phyloP scores from a whole-genome alignment of 129 eudicot genomes.

The Smallanthus sonchifolius region DNA sequence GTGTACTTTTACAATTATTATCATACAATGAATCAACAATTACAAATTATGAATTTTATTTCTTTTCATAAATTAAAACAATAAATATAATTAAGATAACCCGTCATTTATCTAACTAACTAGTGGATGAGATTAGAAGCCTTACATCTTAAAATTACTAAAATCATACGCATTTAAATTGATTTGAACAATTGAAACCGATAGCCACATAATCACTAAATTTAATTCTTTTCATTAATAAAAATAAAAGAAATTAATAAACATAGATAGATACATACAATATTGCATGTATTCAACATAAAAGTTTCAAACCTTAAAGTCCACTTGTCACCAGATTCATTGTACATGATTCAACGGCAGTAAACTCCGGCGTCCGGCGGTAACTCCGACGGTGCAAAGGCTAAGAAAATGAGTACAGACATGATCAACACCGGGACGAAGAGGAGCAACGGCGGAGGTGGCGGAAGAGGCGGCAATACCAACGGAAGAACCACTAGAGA shows the following conservation, averaged over 20 bases:
- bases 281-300: neutral
- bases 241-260: neutral
- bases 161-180: neutral
- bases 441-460: constrained; percentile 32
- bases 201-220: neutral
- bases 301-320: too few relatives aligned
- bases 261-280: neutral
- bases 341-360: constrained; percentile 12
- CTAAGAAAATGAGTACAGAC: constrained; percentile 19
- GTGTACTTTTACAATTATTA: neutral
- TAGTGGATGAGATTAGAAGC: neutral
- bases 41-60: neutral
- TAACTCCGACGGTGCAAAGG: constrained; percentile 21
- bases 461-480: constrained; percentile 33
- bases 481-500: constrained; percentile 22
- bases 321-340: constrained; percentile 5
- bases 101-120: neutral
- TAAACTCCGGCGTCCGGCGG: constrained; percentile 15
- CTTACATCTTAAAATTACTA: neutral
- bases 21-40: neutral
- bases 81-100: neutral
- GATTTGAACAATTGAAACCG: neutral
- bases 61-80: neutral
- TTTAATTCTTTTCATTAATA: neutral
- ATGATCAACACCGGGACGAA: constrained; percentile 27